A percentile compares a stretch with the other conserved stretches of the same genome.
Evolutionary conservation across 495 filamentous ascomycete genomes (phyloP).

Genomic region (Hyaloscypha bicolor): DNA sequence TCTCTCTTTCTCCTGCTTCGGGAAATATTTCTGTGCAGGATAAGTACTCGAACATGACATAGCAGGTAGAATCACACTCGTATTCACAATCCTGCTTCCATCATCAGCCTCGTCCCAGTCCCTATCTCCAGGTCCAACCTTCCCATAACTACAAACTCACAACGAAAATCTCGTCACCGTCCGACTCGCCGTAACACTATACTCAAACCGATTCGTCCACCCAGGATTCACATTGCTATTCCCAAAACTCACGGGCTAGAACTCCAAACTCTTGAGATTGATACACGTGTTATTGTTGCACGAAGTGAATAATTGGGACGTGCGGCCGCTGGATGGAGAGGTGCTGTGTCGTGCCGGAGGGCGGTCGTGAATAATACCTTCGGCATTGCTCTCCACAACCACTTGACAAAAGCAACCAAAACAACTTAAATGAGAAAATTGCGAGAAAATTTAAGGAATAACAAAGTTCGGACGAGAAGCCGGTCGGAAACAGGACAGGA

Average conservation of each 20-base stretch:
- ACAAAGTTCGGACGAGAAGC: no score
- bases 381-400: conserved; percentile 2
- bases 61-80: conserved; percentile 5
- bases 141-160: not conserved
- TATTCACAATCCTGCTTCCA: conserved; percentile 13
- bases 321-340: not conserved
- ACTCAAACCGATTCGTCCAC: conserved; percentile 18
- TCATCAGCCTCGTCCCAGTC: not conserved
- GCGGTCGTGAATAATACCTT: conserved; percentile 15
- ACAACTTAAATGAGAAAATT: no score
- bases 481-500: no score
- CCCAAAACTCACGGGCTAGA: conserved; percentile 5
- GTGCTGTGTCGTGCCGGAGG: conserved; percentile 4
- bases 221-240: conserved; percentile 11
- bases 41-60: conserved; percentile 4
- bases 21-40: no score
- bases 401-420: no score
- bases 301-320: conserved; percentile 11
- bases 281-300: conserved; percentile 17
- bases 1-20: no score
- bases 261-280: conserved; percentile 6
- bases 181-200: conserved; percentile 9
- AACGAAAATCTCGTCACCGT: conserved; percentile 8
- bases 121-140: not conserved
- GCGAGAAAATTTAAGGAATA: no score